Percentiles rank a stretch among this genome's conserved stretches.
Conservation (phyloP, 73 alveolate genomes). For the Uronychia setigera region DNA sequence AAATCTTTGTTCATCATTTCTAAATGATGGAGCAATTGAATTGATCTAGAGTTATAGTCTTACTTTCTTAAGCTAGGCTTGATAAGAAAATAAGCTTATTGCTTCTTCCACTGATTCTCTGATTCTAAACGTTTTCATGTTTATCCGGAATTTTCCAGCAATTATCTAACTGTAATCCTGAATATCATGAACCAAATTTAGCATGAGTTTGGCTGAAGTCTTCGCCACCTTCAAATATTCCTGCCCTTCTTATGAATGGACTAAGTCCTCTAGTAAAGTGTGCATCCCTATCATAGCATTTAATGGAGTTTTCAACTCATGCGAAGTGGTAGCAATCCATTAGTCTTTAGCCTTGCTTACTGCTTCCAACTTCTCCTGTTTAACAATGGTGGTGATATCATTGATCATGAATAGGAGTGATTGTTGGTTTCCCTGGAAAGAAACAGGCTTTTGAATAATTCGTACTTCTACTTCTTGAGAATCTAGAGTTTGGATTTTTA, state of each 20-base stretch:
- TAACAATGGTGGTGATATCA: background rate
- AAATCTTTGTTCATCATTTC: too few relatives aligned
- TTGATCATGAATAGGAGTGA: slow-evolving; percentile 4
- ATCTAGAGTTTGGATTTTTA: too few relatives aligned
- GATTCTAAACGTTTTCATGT: slow-evolving; percentile 17
- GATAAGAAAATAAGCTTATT: background rate
- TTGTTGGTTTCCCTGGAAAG: background rate
- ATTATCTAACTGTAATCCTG: slow-evolving; percentile 45
- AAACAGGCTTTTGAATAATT: too few relatives aligned
- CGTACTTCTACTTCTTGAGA: too few relatives aligned
- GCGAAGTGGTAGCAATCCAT: slow-evolving; percentile 60
- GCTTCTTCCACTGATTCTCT: slow-evolving; percentile 29
- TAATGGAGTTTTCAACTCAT: slow-evolving; percentile 65
- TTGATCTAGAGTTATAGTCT: background rate
- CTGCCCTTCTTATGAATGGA: slow-evolving; percentile 8
- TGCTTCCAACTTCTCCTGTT: slow-evolving; percentile 5
- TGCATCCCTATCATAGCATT: slow-evolving; percentile 46
- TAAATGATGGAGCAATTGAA: too few relatives aligned
- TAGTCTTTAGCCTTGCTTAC: slow-evolving; percentile 20
- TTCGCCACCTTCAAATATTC: slow-evolving; percentile 19
- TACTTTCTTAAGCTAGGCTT: background rate
- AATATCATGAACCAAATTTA: slow-evolving; percentile 52
- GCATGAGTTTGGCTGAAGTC: slow-evolving; percentile 39
- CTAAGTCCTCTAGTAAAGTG: slow-evolving; percentile 7
- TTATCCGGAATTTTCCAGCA: slow-evolving; percentile 50